Percentiles rank a stretch among this genome's conserved stretches.
Evolutionary conservation across 768 basidiomycete species (phyloP).

Genomic region (Jaapia argillacea): DNA sequence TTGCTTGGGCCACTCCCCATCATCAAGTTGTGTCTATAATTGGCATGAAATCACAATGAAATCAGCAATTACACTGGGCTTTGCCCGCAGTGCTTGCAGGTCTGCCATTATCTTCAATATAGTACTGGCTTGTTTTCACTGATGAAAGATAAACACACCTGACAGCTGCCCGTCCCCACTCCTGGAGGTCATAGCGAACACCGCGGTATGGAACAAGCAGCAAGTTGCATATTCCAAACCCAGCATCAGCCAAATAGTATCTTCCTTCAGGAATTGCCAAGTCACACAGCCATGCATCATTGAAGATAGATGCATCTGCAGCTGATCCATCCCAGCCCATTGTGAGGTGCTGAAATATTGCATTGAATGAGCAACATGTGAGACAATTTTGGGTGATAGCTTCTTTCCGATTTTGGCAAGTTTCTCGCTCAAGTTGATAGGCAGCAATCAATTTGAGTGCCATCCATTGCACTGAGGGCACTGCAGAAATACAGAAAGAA

Average conservation of each 20-base stretch:
- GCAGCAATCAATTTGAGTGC: conserved; percentile 19
- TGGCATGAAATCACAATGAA: no score
- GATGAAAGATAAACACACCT: conserved; percentile 1
- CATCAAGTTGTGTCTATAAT: no score
- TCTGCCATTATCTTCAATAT: no score
- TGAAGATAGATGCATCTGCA: conserved; percentile 15
- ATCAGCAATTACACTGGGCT: no score
- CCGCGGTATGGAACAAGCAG: conserved; percentile 20
- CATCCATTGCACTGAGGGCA: conserved; percentile 23
- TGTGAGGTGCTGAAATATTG: conserved; percentile 18
- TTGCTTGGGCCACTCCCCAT: no score
- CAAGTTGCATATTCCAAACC: conserved; percentile 15
- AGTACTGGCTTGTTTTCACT: no score
- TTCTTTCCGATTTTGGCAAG: conserved; percentile 14
- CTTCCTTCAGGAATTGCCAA: conserved; percentile 14
- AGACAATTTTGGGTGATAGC: conserved; percentile 19
- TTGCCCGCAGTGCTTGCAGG: conserved; percentile 7
- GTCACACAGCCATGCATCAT: conserved; percentile 13
- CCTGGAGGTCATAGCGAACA: conserved; percentile 22
- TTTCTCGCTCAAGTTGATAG: conserved; percentile 8
- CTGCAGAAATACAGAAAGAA: conserved; percentile 23
- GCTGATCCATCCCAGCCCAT: conserved; percentile 20
- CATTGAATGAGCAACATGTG: conserved; percentile 13
- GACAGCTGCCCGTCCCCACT: conserved; percentile 17
- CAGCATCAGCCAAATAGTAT: conserved; percentile 25